phyloP scores from a whole-genome alignment of 1,284 basidiomycete species.

The Cronartium quercuum region DNA sequence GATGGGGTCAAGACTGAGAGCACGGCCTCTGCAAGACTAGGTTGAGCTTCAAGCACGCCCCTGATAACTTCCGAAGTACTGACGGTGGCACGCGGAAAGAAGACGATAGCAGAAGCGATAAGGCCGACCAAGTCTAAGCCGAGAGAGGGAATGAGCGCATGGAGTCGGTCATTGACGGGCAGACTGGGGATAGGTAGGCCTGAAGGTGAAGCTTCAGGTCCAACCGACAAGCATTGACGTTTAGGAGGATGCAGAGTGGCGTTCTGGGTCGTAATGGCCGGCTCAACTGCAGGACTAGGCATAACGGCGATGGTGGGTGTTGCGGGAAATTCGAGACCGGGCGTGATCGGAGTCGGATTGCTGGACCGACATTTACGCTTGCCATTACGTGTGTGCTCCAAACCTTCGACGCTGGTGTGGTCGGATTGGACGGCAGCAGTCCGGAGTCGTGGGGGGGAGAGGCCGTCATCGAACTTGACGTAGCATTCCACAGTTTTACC shows the following conservation, averaged over 20 bases:
- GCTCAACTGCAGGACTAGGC: not conserved
- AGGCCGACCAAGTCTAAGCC: conserved; percentile 23
- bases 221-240: conserved; percentile 12
- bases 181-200: conserved; percentile 13
- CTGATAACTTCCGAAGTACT: conserved; percentile 34
- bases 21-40: conserved; percentile 28
- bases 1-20: conserved; percentile 12
- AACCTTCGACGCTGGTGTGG: not conserved
- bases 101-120: conserved; percentile 38
- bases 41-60: conserved; percentile 32
- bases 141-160: conserved; percentile 10
- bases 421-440: not conserved
- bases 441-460: not conserved
- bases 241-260: not conserved
- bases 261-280: not conserved
- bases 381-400: not conserved
- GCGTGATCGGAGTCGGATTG: not conserved
- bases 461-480: conserved; percentile 27
- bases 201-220: not conserved
- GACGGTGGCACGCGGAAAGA: conserved; percentile 30
- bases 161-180: conserved; percentile 3
- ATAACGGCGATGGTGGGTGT: not conserved
- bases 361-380: not conserved
- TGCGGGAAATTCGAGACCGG: not conserved
- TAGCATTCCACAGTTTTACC: conserved; percentile 35